These are phyloP conservation scores for Tolypocladium tropicale DNA, from an alignment of 2,329 filamentous ascomycete genomes.

Conservation along the genomic window DNA sequence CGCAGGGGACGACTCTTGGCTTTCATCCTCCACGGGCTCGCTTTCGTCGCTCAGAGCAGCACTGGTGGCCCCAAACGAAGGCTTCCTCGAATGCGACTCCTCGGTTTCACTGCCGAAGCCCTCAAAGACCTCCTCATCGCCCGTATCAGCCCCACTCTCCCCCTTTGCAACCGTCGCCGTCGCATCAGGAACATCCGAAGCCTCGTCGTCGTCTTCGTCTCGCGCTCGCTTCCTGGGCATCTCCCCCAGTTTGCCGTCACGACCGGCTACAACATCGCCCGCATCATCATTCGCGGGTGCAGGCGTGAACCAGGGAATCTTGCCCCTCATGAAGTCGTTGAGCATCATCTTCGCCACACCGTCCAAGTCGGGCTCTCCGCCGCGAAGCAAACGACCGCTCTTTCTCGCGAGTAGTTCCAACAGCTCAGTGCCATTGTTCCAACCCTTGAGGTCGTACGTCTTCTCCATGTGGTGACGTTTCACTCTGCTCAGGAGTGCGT, in stretches of 20 bases:
- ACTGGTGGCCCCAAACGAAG: constrained; percentile 18
- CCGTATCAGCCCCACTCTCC: constrained; percentile 20
- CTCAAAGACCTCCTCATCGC: constrained; percentile 28
- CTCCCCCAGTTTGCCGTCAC: constrained; percentile 72
- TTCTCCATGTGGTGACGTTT: constrained; percentile 83
- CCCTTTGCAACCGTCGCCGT: constrained; percentile 17
- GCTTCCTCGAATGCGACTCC: constrained; percentile 17
- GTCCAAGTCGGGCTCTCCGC: constrained; percentile 90
- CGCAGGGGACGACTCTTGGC: constrained; percentile 10
- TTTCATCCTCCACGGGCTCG: constrained; percentile 16
- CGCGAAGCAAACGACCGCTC: constrained; percentile 74
- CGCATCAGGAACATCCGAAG: constrained; percentile 29
- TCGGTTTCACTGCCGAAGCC: constrained; percentile 26
- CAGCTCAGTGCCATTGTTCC: constrained; percentile 69
- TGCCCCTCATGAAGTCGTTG: constrained; percentile 91
- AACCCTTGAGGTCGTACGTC: constrained; percentile 81
- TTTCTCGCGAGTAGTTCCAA: constrained; percentile 82
- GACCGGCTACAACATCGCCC: constrained; percentile 49
- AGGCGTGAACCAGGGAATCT: constrained; percentile 91
- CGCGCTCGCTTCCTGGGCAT: constrained; percentile 73
- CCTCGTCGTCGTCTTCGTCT: constrained; percentile 48
- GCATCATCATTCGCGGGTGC: constrained; percentile 53
- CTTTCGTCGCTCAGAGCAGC: constrained; percentile 27
- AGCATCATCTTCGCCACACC: constrained; percentile 94
- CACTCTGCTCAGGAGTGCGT: constrained; percentile 67